Base-by-base conservation (phyloP, 306 rosid genomes). In the Lotus japonicus region DNA sequence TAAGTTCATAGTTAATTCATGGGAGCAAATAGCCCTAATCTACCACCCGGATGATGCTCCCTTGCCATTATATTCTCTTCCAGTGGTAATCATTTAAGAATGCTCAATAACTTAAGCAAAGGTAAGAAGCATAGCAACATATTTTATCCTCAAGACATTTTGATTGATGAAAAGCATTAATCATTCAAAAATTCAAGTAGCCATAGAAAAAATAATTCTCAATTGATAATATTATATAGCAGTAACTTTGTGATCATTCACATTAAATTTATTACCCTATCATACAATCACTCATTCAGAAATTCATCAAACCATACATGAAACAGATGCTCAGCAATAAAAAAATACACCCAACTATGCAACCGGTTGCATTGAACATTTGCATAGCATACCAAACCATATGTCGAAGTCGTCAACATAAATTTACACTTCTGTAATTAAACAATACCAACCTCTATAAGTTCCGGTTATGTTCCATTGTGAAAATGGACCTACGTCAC, bases 401-500 rank as follows among this genome's bases (percentile, higher is more conserved):
- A 17, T 19, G 16, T 35, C 52, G 56, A 31, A 21, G 26, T 18
- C 2, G 46, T 31, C 72, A 58, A 36, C 26, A 21, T 21, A 21
- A 21, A 21, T 21, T 1, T 23, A 64, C 13, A 50, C 12, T 66
- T 36, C 33, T 15, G 42, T 11, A 16, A 70, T 13, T 48, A 64
- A 64, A 71, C 73, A 79, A 74, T 33, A 65, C 94, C 64, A 80
- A 94, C 99, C 99, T 94, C 83, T 85, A 72, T 94, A 94, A 18
- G 99, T 94, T 84, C 99, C 99, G 6, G 87, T 90, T 75, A 94
- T 88, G 69, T 94, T 94, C 99, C 99, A 94, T 59, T 82, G 60
- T 66, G 97, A 85, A 82, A 88, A 94, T 50, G 96, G 92, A 71
- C 96, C 99, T 53, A 85, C 48, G 66, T 85, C 99, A 71, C 83